Evolutionary conservation across 441 rosid species (phyloP).

Genomic region (Geranium incanum): DNA sequence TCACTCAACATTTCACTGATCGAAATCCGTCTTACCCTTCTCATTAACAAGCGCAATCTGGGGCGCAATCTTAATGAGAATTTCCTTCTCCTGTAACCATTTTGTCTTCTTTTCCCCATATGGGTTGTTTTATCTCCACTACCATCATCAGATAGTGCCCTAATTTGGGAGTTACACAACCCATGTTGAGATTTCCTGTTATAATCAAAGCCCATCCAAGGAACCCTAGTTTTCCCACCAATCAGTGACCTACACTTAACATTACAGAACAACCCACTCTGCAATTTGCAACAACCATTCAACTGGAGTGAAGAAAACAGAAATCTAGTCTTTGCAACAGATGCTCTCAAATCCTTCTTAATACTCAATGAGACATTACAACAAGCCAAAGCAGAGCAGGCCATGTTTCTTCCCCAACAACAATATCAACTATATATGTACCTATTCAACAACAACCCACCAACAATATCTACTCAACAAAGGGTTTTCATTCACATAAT

Average conservation of each 20-base stretch:
- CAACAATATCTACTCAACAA: neutral
- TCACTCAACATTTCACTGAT: slow-evolving; percentile 44
- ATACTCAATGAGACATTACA: slow-evolving; percentile 37
- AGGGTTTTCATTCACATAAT: neutral
- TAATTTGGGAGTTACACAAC: slow-evolving; percentile 33
- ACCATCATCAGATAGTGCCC: slow-evolving; percentile 29
- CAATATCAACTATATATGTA: slow-evolving; percentile 9
- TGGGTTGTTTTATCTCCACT: slow-evolving; percentile 32
- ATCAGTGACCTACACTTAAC: slow-evolving; percentile 31
- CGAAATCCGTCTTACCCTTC: slow-evolving; percentile 45
- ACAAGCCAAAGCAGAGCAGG: slow-evolving; percentile 47
- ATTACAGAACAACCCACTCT: slow-evolving; percentile 26
- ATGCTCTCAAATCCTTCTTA: slow-evolving; percentile 24
- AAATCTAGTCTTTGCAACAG: slow-evolving; percentile 23
- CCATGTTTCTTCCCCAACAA: slow-evolving; percentile 34
- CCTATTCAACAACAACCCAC: slow-evolving; percentile 17
- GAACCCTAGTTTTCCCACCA: slow-evolving; percentile 24
- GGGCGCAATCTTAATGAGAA: slow-evolving; percentile 63
- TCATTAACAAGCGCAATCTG: slow-evolving; percentile 49
- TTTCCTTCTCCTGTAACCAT: slow-evolving; percentile 35
- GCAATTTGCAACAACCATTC: slow-evolving; percentile 21
- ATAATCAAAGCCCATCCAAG: slow-evolving; percentile 27
- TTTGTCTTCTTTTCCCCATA: slow-evolving; percentile 28
- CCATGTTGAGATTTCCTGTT: slow-evolving; percentile 30
- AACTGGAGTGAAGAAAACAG: slow-evolving; percentile 24